Evolutionary conservation across 331 rosid species (phyloP), one percentile per base, ranked within the genome.

Genomic region (Malus hybrid): DNA sequence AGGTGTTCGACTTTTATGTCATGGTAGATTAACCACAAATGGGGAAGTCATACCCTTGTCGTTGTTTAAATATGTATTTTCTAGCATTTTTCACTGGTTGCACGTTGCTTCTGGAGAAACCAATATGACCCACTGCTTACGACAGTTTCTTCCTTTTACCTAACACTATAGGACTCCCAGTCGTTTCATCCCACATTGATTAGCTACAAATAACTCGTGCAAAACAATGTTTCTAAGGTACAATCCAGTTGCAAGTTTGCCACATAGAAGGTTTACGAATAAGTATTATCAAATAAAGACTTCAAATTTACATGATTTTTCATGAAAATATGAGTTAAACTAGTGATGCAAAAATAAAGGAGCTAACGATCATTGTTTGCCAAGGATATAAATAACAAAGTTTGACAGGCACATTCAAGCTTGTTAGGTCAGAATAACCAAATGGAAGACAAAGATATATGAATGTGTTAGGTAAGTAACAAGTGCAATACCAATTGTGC

Each of bases 401-500:
- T 32, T 50, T 16, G 62, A 57, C 36, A 31, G 22, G 55, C 62
- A 72, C 19, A 18, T 55, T 57, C 63, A 55, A 72, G 19, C 65
- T 68, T 69, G 9, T 54, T 14, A 46, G 54, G 20, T 67, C 24
- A 22, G 10, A 33, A 1, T 2, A 44, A 77, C 14, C 10, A 20
- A 16, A 65, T 32, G 3, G 3, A 50, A 44, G 42, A 16, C 6
- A 22, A 27, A 59, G 15, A 27, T 52, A 52, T 52, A 52, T 33
- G 34, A 80, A 42, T 28, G 7, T 33, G 62, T 32, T 27, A 16
- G 59, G 73, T 64, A 27, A 12, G 67, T 36, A 39, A 39, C 46
- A 57, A 60, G 59, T 79, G 78, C 82, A 80, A 34, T 81, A 77
- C 80, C 76, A 62, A 59, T 55, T 46, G 20, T 65, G 70, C 82